Conservation (phyloP, 1,284 basidiomycete species). For the Sanguinoderma infundibulare region DNA sequence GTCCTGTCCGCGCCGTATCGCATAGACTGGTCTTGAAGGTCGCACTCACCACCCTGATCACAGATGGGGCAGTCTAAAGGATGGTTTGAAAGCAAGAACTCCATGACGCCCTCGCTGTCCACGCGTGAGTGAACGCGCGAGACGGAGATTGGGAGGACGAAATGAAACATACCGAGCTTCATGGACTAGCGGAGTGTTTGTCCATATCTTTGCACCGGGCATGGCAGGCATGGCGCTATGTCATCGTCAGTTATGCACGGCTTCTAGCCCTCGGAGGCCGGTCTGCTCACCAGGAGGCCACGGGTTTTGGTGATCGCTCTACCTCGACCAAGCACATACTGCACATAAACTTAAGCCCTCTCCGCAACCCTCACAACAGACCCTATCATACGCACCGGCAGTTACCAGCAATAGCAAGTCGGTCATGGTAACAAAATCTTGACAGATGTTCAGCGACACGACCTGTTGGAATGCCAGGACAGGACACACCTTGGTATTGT, state of each 20-base stretch:
- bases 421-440: constrained; percentile 95
- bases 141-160: neutral
- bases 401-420: constrained; percentile 93
- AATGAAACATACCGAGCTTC: constrained; percentile 76
- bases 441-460: constrained; percentile 14
- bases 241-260: neutral
- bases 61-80: constrained; percentile 99
- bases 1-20: constrained; percentile 97
- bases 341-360: constrained; percentile 14
- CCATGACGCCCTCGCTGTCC: constrained; percentile 94
- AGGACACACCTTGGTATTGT: constrained; percentile 70
- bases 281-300: constrained; percentile 75
- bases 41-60: constrained; percentile 98
- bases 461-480: neutral
- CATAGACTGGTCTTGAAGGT: constrained; percentile 99
- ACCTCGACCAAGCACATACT: constrained; percentile 99
- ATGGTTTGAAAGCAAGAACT: constrained; percentile 97
- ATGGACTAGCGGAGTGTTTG: constrained; percentile 93
- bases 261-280: neutral
- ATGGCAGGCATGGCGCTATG: constrained; percentile 95
- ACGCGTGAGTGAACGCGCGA: constrained; percentile 15
- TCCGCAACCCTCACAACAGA: neutral
- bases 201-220: constrained; percentile 96
- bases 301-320: constrained; percentile 92
- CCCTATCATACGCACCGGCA: constrained; percentile 70